Percentiles rank a stretch among this genome's conserved stretches.
phyloP scores from a whole-genome alignment of 2,329 filamentous ascomycete genomes.

The Gyromitra esculenta region DNA sequence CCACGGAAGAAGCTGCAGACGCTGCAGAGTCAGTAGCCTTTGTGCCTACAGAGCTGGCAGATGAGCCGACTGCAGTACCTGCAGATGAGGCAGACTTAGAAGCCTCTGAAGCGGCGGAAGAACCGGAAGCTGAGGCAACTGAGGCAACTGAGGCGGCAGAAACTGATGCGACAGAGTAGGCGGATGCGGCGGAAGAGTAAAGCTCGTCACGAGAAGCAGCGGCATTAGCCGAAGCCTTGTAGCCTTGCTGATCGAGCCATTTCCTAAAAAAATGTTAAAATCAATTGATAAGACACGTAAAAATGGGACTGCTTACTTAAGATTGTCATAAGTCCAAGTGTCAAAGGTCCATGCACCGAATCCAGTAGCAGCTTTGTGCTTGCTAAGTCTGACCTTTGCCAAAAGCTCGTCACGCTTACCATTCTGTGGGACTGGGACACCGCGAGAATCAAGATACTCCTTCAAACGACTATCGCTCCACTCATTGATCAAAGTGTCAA shows the following conservation, averaged over 20 bases:
- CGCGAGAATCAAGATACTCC: constrained; percentile 79
- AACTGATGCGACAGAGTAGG: constrained; percentile 69
- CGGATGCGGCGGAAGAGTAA: constrained; percentile 70
- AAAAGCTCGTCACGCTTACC: constrained; percentile 78
- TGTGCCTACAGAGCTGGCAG: constrained; percentile 23
- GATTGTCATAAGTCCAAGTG: constrained; percentile 76
- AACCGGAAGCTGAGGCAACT: constrained; percentile 61
- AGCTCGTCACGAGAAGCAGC: constrained; percentile 78
- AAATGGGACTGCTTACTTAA: constrained; percentile 65
- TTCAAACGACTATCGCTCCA: constrained; percentile 84
- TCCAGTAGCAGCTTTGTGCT: constrained; percentile 74
- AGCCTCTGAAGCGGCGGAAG: constrained; percentile 66
- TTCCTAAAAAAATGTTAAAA: constrained; percentile 59
- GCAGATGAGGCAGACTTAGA: constrained; percentile 22
- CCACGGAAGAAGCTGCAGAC: constrained; percentile 18
- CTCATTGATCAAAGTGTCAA: constrained; percentile 69
- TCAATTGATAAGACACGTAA: background rate
- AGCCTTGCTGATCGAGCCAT: constrained; percentile 64
- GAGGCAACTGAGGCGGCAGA: constrained; percentile 64
- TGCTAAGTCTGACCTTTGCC: constrained; percentile 76
- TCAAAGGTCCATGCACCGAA: constrained; percentile 83
- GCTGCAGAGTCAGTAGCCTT: constrained; percentile 32
- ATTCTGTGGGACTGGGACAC: constrained; percentile 76
- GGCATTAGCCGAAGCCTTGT: constrained; percentile 70
- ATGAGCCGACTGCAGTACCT: constrained; percentile 11